Conservation (phyloP, 2,329 filamentous ascomycete species). For the Xenosphaeropsis pyriputrescens region DNA sequence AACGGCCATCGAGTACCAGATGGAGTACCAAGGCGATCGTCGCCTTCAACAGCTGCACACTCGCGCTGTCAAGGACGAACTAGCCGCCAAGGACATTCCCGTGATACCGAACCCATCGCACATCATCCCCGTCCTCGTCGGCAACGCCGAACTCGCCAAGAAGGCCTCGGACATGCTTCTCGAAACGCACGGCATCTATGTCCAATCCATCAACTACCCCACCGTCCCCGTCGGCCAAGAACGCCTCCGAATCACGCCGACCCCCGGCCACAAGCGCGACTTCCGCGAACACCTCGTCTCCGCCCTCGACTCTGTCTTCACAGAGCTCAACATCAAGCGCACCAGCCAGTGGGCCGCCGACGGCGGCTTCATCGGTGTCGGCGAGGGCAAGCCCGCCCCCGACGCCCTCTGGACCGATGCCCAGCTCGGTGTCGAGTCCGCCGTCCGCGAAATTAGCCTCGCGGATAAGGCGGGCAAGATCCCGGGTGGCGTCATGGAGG, state of each 20-base stretch:
- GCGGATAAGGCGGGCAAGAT: slow-evolving; percentile 9
- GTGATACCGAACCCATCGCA: slow-evolving; percentile 97
- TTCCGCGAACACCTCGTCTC: slow-evolving; percentile 75
- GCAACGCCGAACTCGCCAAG: slow-evolving; percentile 86
- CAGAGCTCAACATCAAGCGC: slow-evolving; percentile 75
- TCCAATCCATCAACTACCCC: slow-evolving; percentile 98
- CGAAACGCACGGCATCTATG: slow-evolving; percentile 83
- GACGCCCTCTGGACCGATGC: slow-evolving; percentile 82
- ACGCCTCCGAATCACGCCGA: slow-evolving; percentile 87
- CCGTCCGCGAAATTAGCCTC: slow-evolving; percentile 44
- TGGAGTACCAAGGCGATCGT: slow-evolving; percentile 71
- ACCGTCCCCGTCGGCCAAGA: slow-evolving; percentile 98
- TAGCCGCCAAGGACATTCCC: slow-evolving; percentile 71
- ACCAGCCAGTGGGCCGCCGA: slow-evolving; percentile 83
- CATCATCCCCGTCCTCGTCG: slow-evolving; percentile 87
- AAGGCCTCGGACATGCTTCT: slow-evolving; percentile 84
- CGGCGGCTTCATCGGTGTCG: slow-evolving; percentile 91
- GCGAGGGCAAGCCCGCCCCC: slow-evolving; percentile 45
- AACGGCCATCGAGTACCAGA: slow-evolving; percentile 88
- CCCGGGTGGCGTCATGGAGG: slow-evolving; percentile 34
- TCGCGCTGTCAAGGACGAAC: slow-evolving; percentile 76
- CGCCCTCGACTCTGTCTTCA: slow-evolving; percentile 81
- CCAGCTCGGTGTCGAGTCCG: slow-evolving; percentile 66
- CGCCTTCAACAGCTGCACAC: slow-evolving; percentile 93
- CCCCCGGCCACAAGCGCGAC: slow-evolving; percentile 75